Evolutionary conservation across 352 stramenopile genomes (phyloP), one percentile per base, ranked within the genome.

Genomic region (Globisporangium polare): DNA sequence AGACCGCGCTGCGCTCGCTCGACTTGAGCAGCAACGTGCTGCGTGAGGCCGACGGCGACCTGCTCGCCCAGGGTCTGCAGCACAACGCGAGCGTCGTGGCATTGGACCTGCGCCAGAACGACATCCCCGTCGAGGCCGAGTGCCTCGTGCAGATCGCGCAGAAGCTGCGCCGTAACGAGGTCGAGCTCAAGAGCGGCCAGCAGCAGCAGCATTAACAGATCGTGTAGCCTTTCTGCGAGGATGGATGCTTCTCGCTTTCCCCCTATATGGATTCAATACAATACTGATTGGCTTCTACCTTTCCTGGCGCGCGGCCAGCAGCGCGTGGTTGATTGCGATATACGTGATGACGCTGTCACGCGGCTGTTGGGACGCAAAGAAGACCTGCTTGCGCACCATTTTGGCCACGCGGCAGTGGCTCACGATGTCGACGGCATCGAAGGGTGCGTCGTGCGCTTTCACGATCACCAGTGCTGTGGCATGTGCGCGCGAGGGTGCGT

Each of bases 21-120:
- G 84, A 97, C 60, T 65, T 97, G 18, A 96, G 84, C 56, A 84
- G 82, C 46, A 97, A 97, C 61, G 51, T 68, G 33, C 62, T 97
- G 0, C 80, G 43, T 2, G 84, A 92, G 65, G 62, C 62, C 4
- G 82, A 95, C 50, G 82, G 69, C 18, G 75, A 83, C 20, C 52
- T 74, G 27, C 62, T 96, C 22, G 66, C 80, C 1, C 75, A 86
- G 33, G 83, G 82, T 0, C 67, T 96, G 15, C 65, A 81, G 62
- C 71, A 83, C 31, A 93, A 94, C 60, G 60, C 51, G 51, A 75
- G 65, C 0, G 51, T 95, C 13, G 66, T 90, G 0, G 83, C 82
- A 9, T 62, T 95, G 6, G 88, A 96, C 46, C 60, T 94, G 42
- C 85, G 88, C 13, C 83, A 86, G 65, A 96, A 96, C 41, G 73